Conservation (phyloP, 2,329 filamentous ascomycete genomes). For the Boeremia exigua region DNA sequence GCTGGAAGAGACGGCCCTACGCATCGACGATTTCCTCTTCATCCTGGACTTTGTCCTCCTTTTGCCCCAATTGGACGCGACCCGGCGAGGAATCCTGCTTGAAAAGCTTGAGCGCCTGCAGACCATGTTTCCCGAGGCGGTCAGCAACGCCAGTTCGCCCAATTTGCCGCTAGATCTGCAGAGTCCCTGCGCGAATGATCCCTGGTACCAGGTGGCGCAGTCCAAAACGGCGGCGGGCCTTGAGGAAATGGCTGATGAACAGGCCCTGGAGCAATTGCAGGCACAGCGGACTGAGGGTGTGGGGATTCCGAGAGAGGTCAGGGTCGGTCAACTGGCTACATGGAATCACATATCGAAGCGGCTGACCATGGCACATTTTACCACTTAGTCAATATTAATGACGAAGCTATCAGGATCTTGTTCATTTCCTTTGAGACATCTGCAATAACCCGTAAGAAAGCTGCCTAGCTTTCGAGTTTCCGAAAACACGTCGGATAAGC, state of each 20-base stretch:
- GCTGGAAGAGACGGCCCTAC: constrained; percentile 54
- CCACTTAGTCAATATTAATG: background rate
- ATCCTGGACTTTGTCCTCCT: constrained; percentile 59
- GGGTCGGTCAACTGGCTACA: constrained; percentile 31
- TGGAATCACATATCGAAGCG: constrained; percentile 45
- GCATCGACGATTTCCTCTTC: constrained; percentile 62
- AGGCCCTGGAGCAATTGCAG: constrained; percentile 8
- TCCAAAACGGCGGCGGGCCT: constrained; percentile 41
- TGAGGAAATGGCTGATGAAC: constrained; percentile 28
- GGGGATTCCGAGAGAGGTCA: constrained; percentile 21
- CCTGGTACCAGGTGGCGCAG: constrained; percentile 44
- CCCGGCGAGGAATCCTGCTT: constrained; percentile 53
- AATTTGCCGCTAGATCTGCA: constrained; percentile 39
- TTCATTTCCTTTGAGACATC: background rate
- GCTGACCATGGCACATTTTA: constrained; percentile 34
- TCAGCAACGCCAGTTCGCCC: constrained; percentile 41
- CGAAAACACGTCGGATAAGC: too few relatives aligned
- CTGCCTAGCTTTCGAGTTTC: too few relatives aligned
- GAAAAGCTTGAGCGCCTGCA: constrained; percentile 51
- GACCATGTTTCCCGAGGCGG: constrained; percentile 44
- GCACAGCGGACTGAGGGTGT: constrained; percentile 5
- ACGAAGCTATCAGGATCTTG: background rate
- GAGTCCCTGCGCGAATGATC: constrained; percentile 35
- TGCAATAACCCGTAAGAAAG: background rate
- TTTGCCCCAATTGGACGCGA: constrained; percentile 56